phyloP scores from a whole-genome alignment of 768 basidiomycete species.

The Xerocomus potaroensis region DNA sequence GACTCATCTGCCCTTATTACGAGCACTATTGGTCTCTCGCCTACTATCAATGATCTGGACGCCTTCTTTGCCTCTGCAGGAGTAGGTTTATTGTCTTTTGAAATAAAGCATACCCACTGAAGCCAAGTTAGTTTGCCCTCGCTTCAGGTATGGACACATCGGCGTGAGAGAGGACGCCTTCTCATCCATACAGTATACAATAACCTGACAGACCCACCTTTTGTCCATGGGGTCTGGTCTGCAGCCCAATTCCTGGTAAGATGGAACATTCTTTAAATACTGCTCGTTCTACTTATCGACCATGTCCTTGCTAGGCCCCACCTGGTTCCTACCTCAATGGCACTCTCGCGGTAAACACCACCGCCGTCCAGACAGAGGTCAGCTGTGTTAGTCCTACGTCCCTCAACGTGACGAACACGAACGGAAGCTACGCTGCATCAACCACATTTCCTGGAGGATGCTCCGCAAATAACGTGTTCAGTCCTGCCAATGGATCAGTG shows the following conservation, averaged over 20 bases:
- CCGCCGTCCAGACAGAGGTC: slow-evolving; percentile 40
- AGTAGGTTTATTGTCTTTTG: slow-evolving; percentile 27
- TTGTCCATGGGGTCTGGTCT: slow-evolving; percentile 49
- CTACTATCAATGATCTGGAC: slow-evolving; percentile 41
- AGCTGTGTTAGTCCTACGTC: slow-evolving; percentile 44
- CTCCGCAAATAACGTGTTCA: slow-evolving; percentile 33
- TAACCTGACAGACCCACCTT: slow-evolving; percentile 53
- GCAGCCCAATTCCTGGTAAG: slow-evolving; percentile 48
- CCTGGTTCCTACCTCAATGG: slow-evolving; percentile 44
- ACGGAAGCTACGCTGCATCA: slow-evolving; percentile 34
- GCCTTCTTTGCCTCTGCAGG: slow-evolving; percentile 60
- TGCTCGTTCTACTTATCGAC: too few relatives aligned
- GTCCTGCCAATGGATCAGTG: slow-evolving; percentile 33
- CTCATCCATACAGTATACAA: slow-evolving; percentile 28
- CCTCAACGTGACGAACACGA: slow-evolving; percentile 20
- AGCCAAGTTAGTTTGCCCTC: slow-evolving; percentile 31
- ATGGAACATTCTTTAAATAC: not conserved
- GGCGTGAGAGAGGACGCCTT: not conserved
- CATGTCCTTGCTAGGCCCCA: slow-evolving; percentile 37
- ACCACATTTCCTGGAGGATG: slow-evolving; percentile 52
- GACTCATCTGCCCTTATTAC: slow-evolving; percentile 39
- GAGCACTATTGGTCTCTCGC: slow-evolving; percentile 42
- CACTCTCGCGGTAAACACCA: slow-evolving; percentile 48
- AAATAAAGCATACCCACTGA: not conserved
- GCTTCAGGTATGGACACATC: slow-evolving; percentile 22